Percentiles rank a stretch among this genome's conserved stretches.
Evolutionary conservation across 169 alveolate species (phyloP).

Genomic region (Plasmodium malariae): DNA sequence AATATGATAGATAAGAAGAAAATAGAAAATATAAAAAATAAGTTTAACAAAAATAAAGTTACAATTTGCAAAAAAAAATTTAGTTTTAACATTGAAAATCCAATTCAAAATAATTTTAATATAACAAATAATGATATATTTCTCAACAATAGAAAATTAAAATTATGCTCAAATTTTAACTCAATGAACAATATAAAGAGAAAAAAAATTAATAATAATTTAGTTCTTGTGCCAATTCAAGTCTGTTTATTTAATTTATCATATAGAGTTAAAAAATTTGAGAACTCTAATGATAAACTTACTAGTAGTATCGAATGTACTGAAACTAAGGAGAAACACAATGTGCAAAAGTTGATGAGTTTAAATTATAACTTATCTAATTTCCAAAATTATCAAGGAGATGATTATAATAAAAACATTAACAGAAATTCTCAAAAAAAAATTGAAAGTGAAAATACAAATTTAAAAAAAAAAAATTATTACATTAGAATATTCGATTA

Average conservation of each 20-base stretch:
- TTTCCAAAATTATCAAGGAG: conserved; percentile 3
- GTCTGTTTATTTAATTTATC: conserved; percentile 67
- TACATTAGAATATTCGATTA: conserved; percentile 51
- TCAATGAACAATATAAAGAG: conserved; percentile 41
- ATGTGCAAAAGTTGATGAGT: conserved; percentile 27
- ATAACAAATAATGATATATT: conserved; percentile 53
- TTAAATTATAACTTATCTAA: conserved; percentile 11
- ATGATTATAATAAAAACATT: conserved; percentile 30
- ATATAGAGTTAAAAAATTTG: conserved; percentile 47
- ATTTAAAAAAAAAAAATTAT: conserved; percentile 13
- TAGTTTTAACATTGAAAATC: conserved; percentile 47
- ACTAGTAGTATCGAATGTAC: background rate
- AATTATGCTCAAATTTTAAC: conserved; percentile 40
- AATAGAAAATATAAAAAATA: conserved; percentile 43
- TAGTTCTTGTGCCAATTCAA: conserved; percentile 71
- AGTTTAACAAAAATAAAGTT: conserved; percentile 50
- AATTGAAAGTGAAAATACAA: conserved; percentile 2
- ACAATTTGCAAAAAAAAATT: conserved; percentile 45
- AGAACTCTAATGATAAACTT: conserved; percentile 25
- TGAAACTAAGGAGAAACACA: conserved; percentile 16
- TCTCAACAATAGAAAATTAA: conserved; percentile 53
- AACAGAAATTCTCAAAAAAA: conserved; percentile 26
- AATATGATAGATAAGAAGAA: conserved; percentile 55
- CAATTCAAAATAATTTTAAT: conserved; percentile 57
- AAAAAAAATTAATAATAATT: conserved; percentile 51